Evolutionary conservation across 495 filamentous ascomycete genomes (phyloP), one percentile per base, ranked within the genome.

Genomic region (Aspergillus nidulans): DNA sequence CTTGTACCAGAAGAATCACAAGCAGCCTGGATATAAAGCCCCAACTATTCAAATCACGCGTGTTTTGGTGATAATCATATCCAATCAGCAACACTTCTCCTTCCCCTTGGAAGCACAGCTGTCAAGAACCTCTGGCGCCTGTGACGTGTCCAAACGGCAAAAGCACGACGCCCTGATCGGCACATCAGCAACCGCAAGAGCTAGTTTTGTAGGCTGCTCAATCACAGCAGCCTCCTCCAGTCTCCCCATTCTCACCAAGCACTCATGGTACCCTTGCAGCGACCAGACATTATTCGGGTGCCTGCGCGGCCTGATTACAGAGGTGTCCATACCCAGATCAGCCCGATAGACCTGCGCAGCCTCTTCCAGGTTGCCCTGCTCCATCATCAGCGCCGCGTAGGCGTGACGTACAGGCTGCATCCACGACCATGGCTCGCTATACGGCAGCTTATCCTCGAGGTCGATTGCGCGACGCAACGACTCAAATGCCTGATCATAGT

Each of bases 251-350:
- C 63, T 76, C 9, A 60, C 59, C 32, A 85, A 51, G 57, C 84
- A 85, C 67, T 87, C 84, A 55, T 84, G 71, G 40, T 78, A 81
- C 2, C 84, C 84, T 55, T 85, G 80, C 50, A 87, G 69, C 28
- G 82, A 72, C 83, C 83, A 87, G 6, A 87, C 79, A 60, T 87
- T 87, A 42, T 81, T 83, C 9, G 77, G 81, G 63, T 86, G 84
- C 53, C 80, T 80, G 34, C 75, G 64, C 0, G 82, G 74, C 5
- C 83, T 68, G 4, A 81, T 78, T 5, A 85, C 59, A 2, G 73
- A 74, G 23, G 74, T 69, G 43, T 74, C 72, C 26, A 84, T 64
- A 0, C 84, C 84, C 7, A 87, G 67, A 60, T 87, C 84, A 1
- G 79, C 81, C 1, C 63, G 64, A 42, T 86, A 87, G 6, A 80